Conservation (phyloP, 768 basidiomycete genomes). For the Clitopilus hobsonii region DNA sequence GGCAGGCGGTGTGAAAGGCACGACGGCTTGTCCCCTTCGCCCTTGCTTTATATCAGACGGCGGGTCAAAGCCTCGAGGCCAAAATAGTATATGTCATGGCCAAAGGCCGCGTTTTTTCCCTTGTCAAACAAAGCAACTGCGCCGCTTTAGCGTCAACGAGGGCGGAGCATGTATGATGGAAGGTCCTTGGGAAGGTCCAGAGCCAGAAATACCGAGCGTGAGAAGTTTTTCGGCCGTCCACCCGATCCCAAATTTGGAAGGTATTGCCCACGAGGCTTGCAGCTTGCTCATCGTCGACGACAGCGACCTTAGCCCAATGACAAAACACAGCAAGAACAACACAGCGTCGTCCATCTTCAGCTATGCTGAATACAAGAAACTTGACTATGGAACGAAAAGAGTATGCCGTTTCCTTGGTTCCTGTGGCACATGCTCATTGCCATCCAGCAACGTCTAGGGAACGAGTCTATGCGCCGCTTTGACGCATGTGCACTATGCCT, state of each 20-base stretch:
- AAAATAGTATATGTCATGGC: not conserved
- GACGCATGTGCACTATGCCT: slow-evolving; percentile 90
- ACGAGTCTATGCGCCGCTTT: slow-evolving; percentile 90
- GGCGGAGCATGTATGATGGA: not conserved
- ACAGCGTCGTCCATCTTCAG: slow-evolving; percentile 88
- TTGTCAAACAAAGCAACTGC: not conserved
- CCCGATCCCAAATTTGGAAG: not conserved
- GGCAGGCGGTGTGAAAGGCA: too few species aligned
- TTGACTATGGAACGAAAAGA: slow-evolving; percentile 79
- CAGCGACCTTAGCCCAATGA: slow-evolving; percentile 39
- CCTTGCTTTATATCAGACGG: not conserved
- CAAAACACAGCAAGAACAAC: slow-evolving; percentile 88
- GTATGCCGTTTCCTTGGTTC: slow-evolving; percentile 29
- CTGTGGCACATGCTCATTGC: slow-evolving; percentile 2
- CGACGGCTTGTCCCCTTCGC: not conserved
- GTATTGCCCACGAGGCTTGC: not conserved
- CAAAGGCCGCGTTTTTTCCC: slow-evolving; percentile 1
- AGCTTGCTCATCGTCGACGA: not conserved
- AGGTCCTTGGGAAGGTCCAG: not conserved
- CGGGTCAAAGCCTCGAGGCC: not conserved
- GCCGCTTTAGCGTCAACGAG: not conserved
- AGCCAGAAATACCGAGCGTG: not conserved
- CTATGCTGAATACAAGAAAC: slow-evolving; percentile 83
- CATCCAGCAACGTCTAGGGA: slow-evolving; percentile 69
- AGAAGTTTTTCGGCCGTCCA: not conserved